Conservation (phyloP, 108 stramenopile genomes). For the Conticribra weissflogii region DNA sequence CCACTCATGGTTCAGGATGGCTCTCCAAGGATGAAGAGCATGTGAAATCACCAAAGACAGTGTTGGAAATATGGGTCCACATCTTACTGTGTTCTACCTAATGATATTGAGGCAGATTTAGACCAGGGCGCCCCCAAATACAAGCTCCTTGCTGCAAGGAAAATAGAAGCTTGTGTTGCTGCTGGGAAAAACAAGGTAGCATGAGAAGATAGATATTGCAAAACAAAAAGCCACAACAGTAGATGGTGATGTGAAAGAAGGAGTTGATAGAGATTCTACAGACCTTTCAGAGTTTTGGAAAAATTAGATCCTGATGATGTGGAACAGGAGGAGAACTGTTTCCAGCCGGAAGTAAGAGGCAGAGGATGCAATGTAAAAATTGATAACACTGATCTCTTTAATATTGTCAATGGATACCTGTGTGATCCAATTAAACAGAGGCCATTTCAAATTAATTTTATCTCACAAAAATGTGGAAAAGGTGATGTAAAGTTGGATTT, state of each 20-base stretch:
- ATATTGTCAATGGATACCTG: conserved; percentile 9
- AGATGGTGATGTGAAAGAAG: not conserved
- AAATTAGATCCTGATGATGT: not conserved
- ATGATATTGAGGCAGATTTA: not conserved
- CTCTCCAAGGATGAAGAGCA: too few relatives aligned
- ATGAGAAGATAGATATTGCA: not conserved
- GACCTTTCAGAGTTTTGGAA: too few relatives aligned
- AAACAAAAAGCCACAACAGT: not conserved
- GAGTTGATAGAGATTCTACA: too few relatives aligned
- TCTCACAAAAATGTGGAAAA: not conserved
- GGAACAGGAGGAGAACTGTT: not conserved
- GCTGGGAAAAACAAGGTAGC: too few relatives aligned
- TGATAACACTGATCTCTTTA: conserved; percentile 1
- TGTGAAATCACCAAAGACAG: too few relatives aligned
- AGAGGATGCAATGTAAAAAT: not conserved
- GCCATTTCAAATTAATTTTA: conserved; percentile 4
- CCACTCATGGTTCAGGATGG: too few relatives aligned
- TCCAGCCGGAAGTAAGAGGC: not conserved
- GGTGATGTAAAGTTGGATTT: not conserved
- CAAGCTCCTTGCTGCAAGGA: not conserved
- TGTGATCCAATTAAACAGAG: not conserved
- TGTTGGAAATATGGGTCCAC: too few relatives aligned
- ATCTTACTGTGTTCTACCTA: not conserved
- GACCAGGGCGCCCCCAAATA: not conserved
- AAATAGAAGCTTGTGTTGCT: not conserved